Percentiles rank a stretch among this genome's conserved stretches.
Conservation (phyloP, 257 asterid species). For the Solanum virginianum region DNA sequence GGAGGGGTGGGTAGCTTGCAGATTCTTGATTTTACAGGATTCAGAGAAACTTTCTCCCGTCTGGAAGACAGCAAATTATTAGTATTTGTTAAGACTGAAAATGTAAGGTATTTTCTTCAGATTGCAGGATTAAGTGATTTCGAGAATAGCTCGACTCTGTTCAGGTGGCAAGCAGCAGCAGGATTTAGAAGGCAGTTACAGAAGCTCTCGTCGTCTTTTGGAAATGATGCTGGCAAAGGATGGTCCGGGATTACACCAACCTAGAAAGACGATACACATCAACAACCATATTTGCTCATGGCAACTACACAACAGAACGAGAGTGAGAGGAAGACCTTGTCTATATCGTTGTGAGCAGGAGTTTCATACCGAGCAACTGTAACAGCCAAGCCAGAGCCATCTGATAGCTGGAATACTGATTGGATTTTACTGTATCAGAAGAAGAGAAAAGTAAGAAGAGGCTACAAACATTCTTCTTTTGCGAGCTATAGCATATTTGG, state of each 20-base stretch:
- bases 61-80: slow-evolving; percentile 34
- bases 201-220: slow-evolving; percentile 69
- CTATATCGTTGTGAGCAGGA: slow-evolving; percentile 83
- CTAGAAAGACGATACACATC: slow-evolving; percentile 9
- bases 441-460: neutral
- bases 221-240: slow-evolving; percentile 74
- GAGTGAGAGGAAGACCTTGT: slow-evolving; percentile 48
- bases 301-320: neutral
- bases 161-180: slow-evolving; percentile 59
- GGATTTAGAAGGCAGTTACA: slow-evolving; percentile 89
- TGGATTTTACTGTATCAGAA: slow-evolving; percentile 66
- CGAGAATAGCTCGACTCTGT: slow-evolving; percentile 47
- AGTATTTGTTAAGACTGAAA: slow-evolving; percentile 2
- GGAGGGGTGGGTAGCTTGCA: slow-evolving; percentile 37
- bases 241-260: slow-evolving; percentile 83
- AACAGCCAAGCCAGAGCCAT: slow-evolving; percentile 94
- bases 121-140: slow-evolving; percentile 12
- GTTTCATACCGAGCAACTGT: slow-evolving; percentile 98
- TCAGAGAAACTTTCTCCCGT: slow-evolving; percentile 69
- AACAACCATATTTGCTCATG: neutral
- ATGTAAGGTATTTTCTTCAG: neutral
- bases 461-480: neutral
- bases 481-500: neutral
- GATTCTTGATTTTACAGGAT: slow-evolving; percentile 87
- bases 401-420: slow-evolving; percentile 89